These are phyloP conservation scores for Diaporthe aspalathi DNA, from an alignment of 2,329 filamentous ascomycete species.

Conservation along the genomic window DNA sequence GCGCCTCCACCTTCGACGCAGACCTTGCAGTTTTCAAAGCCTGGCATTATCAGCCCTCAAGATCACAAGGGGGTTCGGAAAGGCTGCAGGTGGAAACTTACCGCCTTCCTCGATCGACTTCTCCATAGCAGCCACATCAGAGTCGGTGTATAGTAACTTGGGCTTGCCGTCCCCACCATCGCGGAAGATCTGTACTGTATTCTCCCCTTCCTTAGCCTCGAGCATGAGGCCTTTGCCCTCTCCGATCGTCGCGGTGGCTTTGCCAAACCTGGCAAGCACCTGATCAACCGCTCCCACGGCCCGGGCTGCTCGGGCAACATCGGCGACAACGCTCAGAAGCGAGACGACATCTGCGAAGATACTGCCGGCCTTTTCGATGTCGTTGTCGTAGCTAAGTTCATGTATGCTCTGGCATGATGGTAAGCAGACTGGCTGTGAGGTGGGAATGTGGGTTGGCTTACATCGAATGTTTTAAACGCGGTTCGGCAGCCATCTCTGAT, in stretches of 20 bases:
- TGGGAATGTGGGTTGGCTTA: neutral
- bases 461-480: neutral
- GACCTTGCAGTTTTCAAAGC: neutral
- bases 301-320: neutral
- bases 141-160: constrained; percentile 1
- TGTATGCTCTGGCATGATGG: neutral
- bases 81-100: neutral
- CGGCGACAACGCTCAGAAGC: constrained; percentile 4
- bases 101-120: constrained; percentile 2
- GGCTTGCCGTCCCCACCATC: neutral
- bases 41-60: neutral
- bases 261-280: neutral
- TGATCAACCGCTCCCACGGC: neutral
- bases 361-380: constrained; percentile 8
- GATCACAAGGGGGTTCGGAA: no score
- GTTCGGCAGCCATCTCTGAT: constrained; percentile 1
- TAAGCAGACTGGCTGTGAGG: neutral
- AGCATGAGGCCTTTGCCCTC: constrained; percentile 9
- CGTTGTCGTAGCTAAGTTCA: constrained; percentile 3
- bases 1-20: constrained; percentile 2
- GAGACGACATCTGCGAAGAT: neutral
- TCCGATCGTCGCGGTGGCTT: neutral
- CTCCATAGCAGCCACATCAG: constrained; percentile 8
- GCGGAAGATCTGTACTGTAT: constrained; percentile 1
- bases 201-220: neutral